Evolutionary conservation across 257 asterid species (phyloP).

Genomic region (Capsicum chinense): DNA sequence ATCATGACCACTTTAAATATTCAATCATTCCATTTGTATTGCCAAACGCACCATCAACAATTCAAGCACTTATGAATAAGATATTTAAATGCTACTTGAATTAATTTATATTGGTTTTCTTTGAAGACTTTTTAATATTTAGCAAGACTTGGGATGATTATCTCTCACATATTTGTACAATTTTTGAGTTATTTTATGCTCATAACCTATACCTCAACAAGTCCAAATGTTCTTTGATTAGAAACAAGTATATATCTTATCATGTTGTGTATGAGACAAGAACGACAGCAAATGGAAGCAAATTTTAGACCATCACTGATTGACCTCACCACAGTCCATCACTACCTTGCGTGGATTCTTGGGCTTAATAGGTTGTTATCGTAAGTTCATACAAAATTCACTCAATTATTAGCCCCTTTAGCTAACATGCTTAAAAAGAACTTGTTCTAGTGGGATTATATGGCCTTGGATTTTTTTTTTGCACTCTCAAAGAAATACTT

Average conservation of each 20-base stretch:
- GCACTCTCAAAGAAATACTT: background rate
- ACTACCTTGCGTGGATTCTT: background rate
- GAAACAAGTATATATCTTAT: background rate
- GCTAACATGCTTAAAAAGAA: background rate
- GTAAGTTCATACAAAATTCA: constrained; percentile 5
- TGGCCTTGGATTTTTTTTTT: constrained; percentile 26
- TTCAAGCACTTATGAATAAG: background rate
- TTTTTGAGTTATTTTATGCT: background rate
- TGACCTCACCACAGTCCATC: constrained; percentile 28
- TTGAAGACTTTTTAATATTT: background rate
- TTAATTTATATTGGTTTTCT: background rate
- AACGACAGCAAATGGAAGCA: background rate
- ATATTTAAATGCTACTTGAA: background rate
- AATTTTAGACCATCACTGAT: background rate
- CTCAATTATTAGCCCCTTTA: background rate
- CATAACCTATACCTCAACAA: background rate
- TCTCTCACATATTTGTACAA: background rate
- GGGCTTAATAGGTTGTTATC: constrained; percentile 17
- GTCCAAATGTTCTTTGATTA: constrained; percentile 24
- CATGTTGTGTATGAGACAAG: background rate
- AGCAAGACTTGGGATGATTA: background rate
- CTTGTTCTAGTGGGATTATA: background rate
- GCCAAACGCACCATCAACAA: background rate
- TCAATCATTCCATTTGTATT: background rate
- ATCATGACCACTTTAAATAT: background rate